Conservation (phyloP, 495 filamentous ascomycete genomes). For the Trichoderma reesei region DNA sequence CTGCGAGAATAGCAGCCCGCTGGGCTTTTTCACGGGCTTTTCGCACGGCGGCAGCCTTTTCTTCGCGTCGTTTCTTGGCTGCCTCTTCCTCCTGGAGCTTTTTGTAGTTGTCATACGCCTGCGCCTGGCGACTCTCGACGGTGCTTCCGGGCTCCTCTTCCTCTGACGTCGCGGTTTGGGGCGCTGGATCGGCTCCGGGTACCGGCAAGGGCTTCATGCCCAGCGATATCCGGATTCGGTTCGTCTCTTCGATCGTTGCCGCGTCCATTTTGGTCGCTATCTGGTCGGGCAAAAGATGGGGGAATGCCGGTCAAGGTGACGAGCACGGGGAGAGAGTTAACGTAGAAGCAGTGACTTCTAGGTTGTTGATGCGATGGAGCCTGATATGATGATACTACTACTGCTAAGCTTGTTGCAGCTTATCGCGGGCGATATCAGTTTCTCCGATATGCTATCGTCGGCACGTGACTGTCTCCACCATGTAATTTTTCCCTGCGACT, state of each 20-base stretch:
- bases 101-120: slow-evolving; percentile 54
- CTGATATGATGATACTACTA: neutral
- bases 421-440: neutral
- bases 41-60: slow-evolving; percentile 69
- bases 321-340: neutral
- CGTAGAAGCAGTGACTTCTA: neutral
- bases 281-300: neutral
- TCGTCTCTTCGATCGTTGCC: slow-evolving; percentile 85
- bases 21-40: slow-evolving; percentile 77
- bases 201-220: slow-evolving; percentile 88
- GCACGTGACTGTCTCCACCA: neutral
- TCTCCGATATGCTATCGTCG: neutral
- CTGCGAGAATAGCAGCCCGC: slow-evolving; percentile 62
- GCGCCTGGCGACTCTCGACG: slow-evolving; percentile 68
- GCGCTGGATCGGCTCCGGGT: slow-evolving; percentile 38
- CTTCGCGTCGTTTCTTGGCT: slow-evolving; percentile 69
- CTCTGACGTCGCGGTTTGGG: slow-evolving; percentile 27
- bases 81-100: slow-evolving; percentile 43
- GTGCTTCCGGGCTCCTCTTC: slow-evolving; percentile 60
- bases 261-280: slow-evolving; percentile 55
- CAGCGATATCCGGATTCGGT: slow-evolving; percentile 80
- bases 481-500: neutral
- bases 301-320: neutral
- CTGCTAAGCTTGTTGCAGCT: neutral
- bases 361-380: neutral